phyloP scores from a whole-genome alignment of 75 land plant species.

The Cryptomeria japonica region DNA sequence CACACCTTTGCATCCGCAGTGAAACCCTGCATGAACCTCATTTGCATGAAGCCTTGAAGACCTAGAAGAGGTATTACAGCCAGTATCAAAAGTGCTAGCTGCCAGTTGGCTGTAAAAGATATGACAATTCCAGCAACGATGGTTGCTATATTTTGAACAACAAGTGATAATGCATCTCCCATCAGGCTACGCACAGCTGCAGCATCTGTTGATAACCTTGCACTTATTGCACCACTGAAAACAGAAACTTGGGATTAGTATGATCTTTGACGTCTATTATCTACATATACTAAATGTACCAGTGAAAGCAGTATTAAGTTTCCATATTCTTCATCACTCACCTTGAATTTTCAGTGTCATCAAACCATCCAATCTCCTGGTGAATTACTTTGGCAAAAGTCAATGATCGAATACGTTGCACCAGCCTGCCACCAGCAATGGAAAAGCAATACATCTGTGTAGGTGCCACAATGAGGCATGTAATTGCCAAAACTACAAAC shows the following conservation, averaged over 20 bases:
- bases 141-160: conserved; percentile 63
- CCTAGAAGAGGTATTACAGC: conserved; percentile 47
- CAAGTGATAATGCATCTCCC: conserved; percentile 67
- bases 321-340: background rate
- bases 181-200: conserved; percentile 60
- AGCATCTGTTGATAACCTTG: conserved; percentile 87
- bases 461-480: conserved; percentile 40
- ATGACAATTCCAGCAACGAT: conserved; percentile 42
- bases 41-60: conserved; percentile 32
- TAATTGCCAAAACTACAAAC: conserved; percentile 42
- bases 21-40: conserved; percentile 46
- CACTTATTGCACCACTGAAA: conserved; percentile 80
- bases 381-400: conserved; percentile 49
- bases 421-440: conserved; percentile 61
- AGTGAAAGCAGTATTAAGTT: background rate
- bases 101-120: conserved; percentile 56
- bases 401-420: conserved; percentile 55
- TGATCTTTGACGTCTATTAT: background rate
- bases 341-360: conserved; percentile 50
- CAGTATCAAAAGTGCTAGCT: conserved; percentile 42
- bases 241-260: conserved; percentile 12
- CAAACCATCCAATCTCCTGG: conserved; percentile 64
- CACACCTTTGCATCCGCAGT: conserved; percentile 61
- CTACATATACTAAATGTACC: background rate
- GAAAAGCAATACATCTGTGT: conserved; percentile 48